Conservation (phyloP, 306 rosid genomes). For the Sicyos edulis region DNA sequence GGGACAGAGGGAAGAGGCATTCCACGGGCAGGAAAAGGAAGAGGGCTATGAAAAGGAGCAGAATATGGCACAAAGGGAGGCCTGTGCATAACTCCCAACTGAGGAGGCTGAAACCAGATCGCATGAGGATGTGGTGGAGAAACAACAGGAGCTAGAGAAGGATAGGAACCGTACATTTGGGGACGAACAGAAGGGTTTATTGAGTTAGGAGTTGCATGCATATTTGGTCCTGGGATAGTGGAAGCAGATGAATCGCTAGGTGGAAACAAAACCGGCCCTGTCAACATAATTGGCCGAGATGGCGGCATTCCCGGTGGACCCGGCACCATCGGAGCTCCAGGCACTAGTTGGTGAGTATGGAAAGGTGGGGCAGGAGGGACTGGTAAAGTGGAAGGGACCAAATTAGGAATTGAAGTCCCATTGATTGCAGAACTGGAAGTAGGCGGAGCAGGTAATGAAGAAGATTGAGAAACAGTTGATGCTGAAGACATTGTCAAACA, state of each 20-base stretch:
- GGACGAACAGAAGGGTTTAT: constrained; percentile 38
- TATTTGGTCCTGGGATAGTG: constrained; percentile 39
- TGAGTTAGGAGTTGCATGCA: constrained; percentile 36
- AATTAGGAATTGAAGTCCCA: constrained; percentile 41
- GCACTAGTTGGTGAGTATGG: constrained; percentile 37
- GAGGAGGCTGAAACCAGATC: constrained; percentile 72
- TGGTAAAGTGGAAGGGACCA: constrained; percentile 44
- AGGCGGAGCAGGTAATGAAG: constrained; percentile 30
- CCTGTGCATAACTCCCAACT: constrained; percentile 57
- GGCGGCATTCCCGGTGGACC: constrained; percentile 65
- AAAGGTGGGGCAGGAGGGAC: constrained; percentile 42
- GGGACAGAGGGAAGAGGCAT: constrained; percentile 57
- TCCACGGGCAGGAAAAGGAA: constrained; percentile 59
- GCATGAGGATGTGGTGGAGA: constrained; percentile 50
- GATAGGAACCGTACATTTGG: constrained; percentile 48
- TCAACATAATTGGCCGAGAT: constrained; percentile 31
- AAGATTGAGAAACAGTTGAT: constrained; percentile 37
- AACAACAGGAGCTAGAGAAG: constrained; percentile 49
- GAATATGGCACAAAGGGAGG: constrained; percentile 60
- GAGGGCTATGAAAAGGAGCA: constrained; percentile 58
- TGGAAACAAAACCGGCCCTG: constrained; percentile 29
- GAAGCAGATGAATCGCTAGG: constrained; percentile 39
- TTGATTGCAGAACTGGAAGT: constrained; percentile 35
- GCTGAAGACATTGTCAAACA: constrained; percentile 37
- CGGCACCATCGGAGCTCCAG: constrained; percentile 52